Evolutionary conservation across 2,329 filamentous ascomycete species (phyloP), one percentile per base, ranked within the genome.

Genomic region (Aureobasidium leucospermi): DNA sequence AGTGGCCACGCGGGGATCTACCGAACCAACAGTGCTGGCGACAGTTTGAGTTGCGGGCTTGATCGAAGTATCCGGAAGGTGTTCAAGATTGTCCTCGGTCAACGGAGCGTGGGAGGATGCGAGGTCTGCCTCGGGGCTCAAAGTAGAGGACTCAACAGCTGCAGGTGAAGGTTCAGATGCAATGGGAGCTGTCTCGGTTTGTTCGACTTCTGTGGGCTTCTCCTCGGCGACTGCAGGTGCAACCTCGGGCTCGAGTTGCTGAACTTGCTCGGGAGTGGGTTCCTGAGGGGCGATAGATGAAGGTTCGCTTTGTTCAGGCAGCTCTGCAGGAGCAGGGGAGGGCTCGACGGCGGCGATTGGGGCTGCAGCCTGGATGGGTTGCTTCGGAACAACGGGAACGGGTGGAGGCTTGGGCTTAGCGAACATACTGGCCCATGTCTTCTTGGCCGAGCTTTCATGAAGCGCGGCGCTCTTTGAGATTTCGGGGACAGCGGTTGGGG

Each of bases 1-100:
- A 5, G 87, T 90, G 42, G 82, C 78, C 70, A 80, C 86, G 70
- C 84, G 82, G 61, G 87, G 83, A 69, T 96, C 90, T 79, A 88
- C 86, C 16, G 90, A 91, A 74, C 93, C 94, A 66, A 90, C 89
- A 61, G 92, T 96, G 81, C 92, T 96, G 64, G 89, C 90, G 64
- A 85, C 89, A 48, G 93, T 96, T 65, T 86, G 88, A 58, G 89
- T 93, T 48, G 86, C 82, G 19, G 87, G 84, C 42, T 90, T 88
- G 60, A 85, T 78, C 45, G 93, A 96, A 59, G 81, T 82, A 75
- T 96, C 92, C 65, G 86, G 87, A 66, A 97, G 81, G 75, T 93
- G 89, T 73, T 96, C 92, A 60, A 97, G 87, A 75, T 97, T 97
- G 67, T 86, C 87, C 76, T 93, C 86, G 31, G 93, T 97, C 65